A percentile compares a stretch with the other conserved stretches of the same genome.
phyloP scores from a whole-genome alignment of 2,329 filamentous ascomycete species.

The Grosmannia serpens region DNA sequence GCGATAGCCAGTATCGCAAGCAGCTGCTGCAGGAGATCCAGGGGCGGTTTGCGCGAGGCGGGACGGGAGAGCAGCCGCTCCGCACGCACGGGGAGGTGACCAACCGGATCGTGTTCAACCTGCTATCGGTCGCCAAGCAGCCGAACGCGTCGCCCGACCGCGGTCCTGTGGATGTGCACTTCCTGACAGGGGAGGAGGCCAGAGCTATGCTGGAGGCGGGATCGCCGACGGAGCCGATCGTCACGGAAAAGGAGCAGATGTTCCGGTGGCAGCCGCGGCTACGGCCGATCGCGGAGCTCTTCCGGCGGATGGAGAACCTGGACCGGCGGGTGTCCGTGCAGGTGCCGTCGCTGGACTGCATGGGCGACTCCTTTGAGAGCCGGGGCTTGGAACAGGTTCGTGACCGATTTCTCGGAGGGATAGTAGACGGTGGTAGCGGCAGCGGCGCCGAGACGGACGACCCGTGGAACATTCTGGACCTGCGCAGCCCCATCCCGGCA shows the following conservation, averaged over 20 bases:
- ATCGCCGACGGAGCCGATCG: conserved; percentile 12
- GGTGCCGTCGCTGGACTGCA: conserved; percentile 16
- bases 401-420: conserved; percentile 13
- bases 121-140: conserved; percentile 7
- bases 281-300: conserved; percentile 17
- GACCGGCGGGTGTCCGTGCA: conserved; percentile 16
- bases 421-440: not conserved
- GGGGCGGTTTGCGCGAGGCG: not conserved
- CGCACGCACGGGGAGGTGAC: conserved; percentile 11
- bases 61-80: not conserved
- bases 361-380: conserved; percentile 15
- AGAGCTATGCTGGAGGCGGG: conserved; percentile 9
- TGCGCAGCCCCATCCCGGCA: conserved; percentile 17
- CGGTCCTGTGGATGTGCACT: conserved; percentile 8
- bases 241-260: conserved; percentile 16
- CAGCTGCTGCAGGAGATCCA: conserved; percentile 9
- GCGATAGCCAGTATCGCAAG: conserved; percentile 9
- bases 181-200: conserved; percentile 12
- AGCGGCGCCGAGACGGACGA: conserved; percentile 6
- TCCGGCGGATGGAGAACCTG: conserved; percentile 18
- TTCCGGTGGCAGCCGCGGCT: conserved; percentile 14
- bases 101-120: conserved; percentile 8
- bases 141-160: conserved; percentile 4
- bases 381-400: conserved; percentile 13
- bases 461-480: conserved; percentile 20